phyloP scores from a whole-genome alignment of 148 eudicot species.

The Camellia granthamiana region DNA sequence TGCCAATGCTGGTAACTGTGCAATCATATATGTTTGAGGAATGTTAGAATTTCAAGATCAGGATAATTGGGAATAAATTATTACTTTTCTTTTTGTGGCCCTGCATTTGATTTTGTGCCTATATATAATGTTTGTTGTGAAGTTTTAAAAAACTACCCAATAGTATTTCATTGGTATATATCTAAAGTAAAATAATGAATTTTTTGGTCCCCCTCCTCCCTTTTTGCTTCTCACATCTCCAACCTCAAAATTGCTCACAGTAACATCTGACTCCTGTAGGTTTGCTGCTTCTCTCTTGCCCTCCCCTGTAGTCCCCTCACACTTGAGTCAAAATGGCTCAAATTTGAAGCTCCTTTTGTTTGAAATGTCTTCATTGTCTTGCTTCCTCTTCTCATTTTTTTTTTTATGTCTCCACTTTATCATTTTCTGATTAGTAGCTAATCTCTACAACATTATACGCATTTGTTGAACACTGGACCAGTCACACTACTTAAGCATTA shows the following conservation, averaged over 20 bases:
- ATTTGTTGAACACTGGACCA: not conserved
- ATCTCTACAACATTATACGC: not conserved
- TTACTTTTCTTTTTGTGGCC: not conserved
- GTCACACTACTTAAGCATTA: too few species aligned
- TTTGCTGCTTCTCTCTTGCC: not conserved
- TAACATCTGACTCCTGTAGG: not conserved
- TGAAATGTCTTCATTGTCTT: not conserved
- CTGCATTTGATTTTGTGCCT: not conserved
- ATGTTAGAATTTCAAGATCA: conserved; percentile 12
- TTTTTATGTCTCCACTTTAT: not conserved
- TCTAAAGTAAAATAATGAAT: not conserved
- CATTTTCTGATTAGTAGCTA: not conserved
- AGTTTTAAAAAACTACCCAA: not conserved
- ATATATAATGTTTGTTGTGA: not conserved
- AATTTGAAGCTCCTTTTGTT: not conserved
- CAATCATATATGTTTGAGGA: not conserved
- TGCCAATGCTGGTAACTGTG: conserved; percentile 10
- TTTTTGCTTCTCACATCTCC: not conserved
- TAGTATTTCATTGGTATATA: not conserved
- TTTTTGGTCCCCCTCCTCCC: not conserved
- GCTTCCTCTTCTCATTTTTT: not conserved
- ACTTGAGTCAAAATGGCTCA: not conserved
- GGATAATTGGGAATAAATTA: not conserved
- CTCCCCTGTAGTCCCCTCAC: not conserved
- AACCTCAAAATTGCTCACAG: not conserved